These are phyloP conservation scores for Aechmea fasciata DNA, from an alignment of 176 grass and related monocot genomes.

Conservation along the genomic window DNA sequence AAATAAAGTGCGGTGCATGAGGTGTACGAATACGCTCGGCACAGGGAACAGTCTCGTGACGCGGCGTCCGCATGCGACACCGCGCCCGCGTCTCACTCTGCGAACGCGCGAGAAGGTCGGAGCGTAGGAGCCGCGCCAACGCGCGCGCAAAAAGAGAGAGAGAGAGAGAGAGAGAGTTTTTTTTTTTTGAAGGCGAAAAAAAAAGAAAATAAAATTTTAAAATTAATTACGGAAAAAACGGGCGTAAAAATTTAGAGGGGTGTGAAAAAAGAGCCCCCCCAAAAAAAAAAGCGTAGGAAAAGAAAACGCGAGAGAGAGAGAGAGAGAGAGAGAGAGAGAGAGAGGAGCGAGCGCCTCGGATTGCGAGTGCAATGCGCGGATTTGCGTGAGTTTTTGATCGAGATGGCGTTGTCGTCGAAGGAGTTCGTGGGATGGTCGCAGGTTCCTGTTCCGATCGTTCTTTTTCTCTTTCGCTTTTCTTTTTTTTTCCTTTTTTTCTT, in stretches of 20 bases:
- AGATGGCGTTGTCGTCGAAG: not conserved
- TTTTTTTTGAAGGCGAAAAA: too few relatives aligned
- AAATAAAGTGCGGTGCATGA: too few relatives aligned
- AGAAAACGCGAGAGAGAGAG: not conserved
- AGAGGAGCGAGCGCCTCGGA: not conserved
- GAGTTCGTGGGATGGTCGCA: too few relatives aligned
- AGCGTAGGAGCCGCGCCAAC: not conserved
- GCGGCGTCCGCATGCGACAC: not conserved
- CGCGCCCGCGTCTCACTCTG: slow-evolving; percentile 1
- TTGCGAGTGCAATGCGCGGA: not conserved
- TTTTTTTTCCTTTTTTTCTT: too few relatives aligned
- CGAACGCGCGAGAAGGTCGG: not conserved
- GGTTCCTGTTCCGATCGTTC: too few relatives aligned
- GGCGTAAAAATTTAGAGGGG: too few relatives aligned
- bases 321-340: not conserved
- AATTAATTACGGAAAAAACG: too few relatives aligned
- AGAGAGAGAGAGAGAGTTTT: not conserved
- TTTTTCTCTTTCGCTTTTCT: too few relatives aligned
- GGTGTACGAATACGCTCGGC: too few relatives aligned
- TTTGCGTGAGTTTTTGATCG: not conserved
- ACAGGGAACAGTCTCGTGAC: too few relatives aligned
- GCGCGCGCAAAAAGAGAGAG: not conserved
- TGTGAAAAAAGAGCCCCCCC: too few relatives aligned
- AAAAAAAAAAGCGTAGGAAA: not conserved
- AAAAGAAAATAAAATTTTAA: too few relatives aligned